Evolutionary conservation across 192 early-diverging fungal genomes (phyloP).

Genomic region (Coemansia sp.): DNA sequence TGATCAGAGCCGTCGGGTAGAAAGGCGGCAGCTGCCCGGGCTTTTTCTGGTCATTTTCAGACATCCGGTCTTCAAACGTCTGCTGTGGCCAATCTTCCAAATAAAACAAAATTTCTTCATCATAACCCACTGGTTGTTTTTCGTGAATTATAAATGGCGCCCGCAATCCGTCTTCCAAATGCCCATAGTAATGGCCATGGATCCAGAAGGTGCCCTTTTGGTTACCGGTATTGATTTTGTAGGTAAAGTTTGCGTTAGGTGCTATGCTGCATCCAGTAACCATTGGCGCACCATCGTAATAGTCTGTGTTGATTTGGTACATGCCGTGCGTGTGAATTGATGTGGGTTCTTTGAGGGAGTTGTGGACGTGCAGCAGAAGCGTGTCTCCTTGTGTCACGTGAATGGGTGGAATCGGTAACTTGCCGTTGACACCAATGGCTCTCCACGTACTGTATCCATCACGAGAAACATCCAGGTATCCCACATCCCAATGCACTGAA

Average conservation of each 20-base stretch:
- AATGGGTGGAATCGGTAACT: background rate
- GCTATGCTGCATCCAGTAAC: slow-evolving; percentile 74
- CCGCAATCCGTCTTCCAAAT: slow-evolving; percentile 76
- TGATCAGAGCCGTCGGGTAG: slow-evolving; percentile 27
- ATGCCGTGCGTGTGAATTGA: background rate
- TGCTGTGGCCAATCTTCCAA: slow-evolving; percentile 66
- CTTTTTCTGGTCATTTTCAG: background rate
- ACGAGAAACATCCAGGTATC: background rate
- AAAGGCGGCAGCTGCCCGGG: background rate
- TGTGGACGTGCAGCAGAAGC: background rate
- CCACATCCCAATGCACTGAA: background rate
- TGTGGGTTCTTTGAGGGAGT: background rate
- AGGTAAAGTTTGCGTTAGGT: slow-evolving; percentile 58
- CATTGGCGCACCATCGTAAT: slow-evolving; percentile 63
- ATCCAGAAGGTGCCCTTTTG: slow-evolving; percentile 75
- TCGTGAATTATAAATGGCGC: slow-evolving; percentile 60
- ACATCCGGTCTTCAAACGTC: slow-evolving; percentile 35
- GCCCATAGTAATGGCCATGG: slow-evolving; percentile 62
- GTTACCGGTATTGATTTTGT: slow-evolving; percentile 50
- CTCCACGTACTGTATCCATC: background rate
- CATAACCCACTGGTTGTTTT: slow-evolving; percentile 48
- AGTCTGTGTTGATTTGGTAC: slow-evolving; percentile 43
- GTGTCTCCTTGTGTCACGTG: background rate
- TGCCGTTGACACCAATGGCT: background rate
- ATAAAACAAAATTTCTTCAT: slow-evolving; percentile 61